phyloP scores from a whole-genome alignment of 108 stramenopile genomes.

The Nannochloropsis oceanica region DNA sequence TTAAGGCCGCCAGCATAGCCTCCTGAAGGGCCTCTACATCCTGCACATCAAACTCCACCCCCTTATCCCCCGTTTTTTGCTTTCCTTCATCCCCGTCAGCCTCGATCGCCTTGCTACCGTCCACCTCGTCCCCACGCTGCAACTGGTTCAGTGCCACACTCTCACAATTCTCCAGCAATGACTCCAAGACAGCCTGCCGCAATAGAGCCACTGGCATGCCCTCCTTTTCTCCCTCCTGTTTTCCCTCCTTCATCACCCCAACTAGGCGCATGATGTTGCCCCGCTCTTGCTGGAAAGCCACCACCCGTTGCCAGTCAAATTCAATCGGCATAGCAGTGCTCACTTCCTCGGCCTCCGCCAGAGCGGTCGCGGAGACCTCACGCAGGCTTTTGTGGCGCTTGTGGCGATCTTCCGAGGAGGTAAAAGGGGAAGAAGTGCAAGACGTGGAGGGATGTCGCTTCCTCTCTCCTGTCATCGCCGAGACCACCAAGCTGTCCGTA shows the following conservation, averaged over 20 bases:
- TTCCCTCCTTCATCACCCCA: background rate
- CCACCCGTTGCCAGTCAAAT: background rate
- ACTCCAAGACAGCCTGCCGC: background rate
- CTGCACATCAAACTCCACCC: background rate
- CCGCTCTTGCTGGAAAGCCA: background rate
- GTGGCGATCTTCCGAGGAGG: too few species aligned
- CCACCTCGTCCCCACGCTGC: background rate
- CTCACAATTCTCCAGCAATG: background rate
- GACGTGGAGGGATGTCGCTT: too few species aligned
- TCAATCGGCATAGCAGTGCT: background rate
- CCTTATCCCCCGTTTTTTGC: background rate
- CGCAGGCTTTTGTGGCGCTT: too few species aligned
- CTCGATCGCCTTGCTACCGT: background rate
- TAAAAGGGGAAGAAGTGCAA: too few species aligned
- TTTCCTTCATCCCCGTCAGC: background rate
- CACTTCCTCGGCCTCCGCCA: too few species aligned
- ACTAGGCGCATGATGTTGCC: background rate
- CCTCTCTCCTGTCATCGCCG: too few species aligned
- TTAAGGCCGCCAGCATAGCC: background rate
- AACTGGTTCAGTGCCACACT: background rate
- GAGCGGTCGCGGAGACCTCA: too few species aligned
- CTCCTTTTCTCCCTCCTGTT: background rate
- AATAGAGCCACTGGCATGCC: background rate
- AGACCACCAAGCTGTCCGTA: too few species aligned
- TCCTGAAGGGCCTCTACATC: background rate